Base-by-base conservation (phyloP, 1,139 yeast genomes). In the Saccharomyces hybrid region DNA sequence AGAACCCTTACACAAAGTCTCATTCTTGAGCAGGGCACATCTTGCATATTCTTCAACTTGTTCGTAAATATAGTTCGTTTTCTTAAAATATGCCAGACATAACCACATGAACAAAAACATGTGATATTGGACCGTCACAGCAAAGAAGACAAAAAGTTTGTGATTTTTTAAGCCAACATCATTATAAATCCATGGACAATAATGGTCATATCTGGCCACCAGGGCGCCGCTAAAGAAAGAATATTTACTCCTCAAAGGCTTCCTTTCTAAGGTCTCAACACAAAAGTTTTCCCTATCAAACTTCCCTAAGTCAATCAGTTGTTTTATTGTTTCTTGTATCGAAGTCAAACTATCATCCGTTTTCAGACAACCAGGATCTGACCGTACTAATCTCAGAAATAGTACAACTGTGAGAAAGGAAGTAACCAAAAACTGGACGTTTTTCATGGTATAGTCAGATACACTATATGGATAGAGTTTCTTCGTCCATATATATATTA, bases 171-270 rank as follows among this genome's bases (percentile, higher is more conserved):
- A 81, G 0, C 96, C 98, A 60, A 91, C 76, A 55, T 89, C 95
- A 66, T 90, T 91, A 69, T 82, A 85, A 4, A 86, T 81, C 98
- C 98, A 91, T 0, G 97, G 97, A 70, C 98, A 91, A 62, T 81
- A 87, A 70, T 91, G 98, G 67, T 91, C 98, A 66, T 85, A 89
- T 57, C 86, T 76, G 0, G 97, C 95, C 34, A 91, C 80, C 55
- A 88, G 78, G 47, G 78, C 75, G 53, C 79, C 77, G 50, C 79
- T 76, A 55, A 76, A 70, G 38, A 76, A 73, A 28, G 93, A 87
- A 68, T 81, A 91, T 63, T 80, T 85, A n/a, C 95, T 82, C 62
- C 98, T 77, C 52, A 88, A 71, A 0, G 97, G 97, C 60, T 83
- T 86, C 56, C 91, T 77, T 27, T 86, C 78, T 65, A 80, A 82